These are phyloP conservation scores for Populus tomentosa DNA, from an alignment of 441 rosid species.

Conservation along the genomic window DNA sequence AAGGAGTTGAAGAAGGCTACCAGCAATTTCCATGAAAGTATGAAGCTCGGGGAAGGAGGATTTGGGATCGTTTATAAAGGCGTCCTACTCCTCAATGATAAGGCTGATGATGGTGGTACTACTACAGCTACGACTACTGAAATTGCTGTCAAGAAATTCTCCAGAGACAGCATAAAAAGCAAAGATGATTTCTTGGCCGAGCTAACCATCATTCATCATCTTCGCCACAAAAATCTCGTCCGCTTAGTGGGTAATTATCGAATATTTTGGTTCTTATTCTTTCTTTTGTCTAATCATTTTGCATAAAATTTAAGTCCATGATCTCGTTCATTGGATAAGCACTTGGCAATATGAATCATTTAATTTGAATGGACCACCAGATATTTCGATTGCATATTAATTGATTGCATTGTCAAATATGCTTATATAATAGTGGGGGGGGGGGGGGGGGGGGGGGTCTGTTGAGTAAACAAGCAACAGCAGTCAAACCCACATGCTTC, in stretches of 20 bases:
- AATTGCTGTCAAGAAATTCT: conserved; percentile 51
- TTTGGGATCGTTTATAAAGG: conserved; percentile 48
- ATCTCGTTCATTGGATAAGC: not conserved
- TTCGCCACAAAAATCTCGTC: conserved; percentile 55
- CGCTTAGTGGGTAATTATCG: conserved; percentile 35
- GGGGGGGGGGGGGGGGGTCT: too few species aligned
- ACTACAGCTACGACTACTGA: conserved; percentile 5
- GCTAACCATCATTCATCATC: conserved; percentile 53
- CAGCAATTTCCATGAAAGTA: conserved; percentile 40
- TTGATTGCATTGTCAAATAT: too few species aligned
- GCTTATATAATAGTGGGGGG: too few species aligned
- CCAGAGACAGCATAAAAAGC: conserved; percentile 34
- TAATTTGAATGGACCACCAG: not conserved
- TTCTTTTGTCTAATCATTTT: not conserved
- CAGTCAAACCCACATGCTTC: too few species aligned
- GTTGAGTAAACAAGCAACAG: too few species aligned
- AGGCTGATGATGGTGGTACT: too few species aligned
- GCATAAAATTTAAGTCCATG: not conserved
- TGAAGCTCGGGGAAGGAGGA: conserved; percentile 49
- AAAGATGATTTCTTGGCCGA: conserved; percentile 51
- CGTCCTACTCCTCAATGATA: conserved; percentile 29
- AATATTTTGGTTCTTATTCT: not conserved
- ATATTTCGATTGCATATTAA: too few species aligned
- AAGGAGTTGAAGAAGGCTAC: conserved; percentile 51
- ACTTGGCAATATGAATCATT: not conserved